phyloP scores from a whole-genome alignment of 1,284 basidiomycete genomes.

The Coniophora puteana region DNA sequence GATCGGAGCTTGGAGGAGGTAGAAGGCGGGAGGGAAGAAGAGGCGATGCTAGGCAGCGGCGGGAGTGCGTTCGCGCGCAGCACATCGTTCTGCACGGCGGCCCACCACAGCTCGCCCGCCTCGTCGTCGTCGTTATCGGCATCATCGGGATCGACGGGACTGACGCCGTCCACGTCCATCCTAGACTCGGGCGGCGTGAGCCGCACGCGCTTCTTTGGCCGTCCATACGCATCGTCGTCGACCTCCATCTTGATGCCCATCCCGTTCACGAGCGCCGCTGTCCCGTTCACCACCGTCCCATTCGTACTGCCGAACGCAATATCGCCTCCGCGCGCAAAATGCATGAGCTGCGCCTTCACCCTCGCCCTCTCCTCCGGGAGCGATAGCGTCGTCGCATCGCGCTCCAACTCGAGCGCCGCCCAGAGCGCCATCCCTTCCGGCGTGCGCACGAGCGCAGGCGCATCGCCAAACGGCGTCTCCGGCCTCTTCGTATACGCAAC shows the following conservation, averaged over 20 bases:
- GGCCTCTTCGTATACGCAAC: constrained; percentile 8
- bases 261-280: constrained; percentile 37
- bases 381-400: constrained; percentile 22
- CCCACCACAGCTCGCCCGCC: constrained; percentile 68
- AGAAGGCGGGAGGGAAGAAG: constrained; percentile 23
- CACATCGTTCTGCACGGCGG: constrained; percentile 55
- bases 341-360: no score
- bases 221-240: constrained; percentile 31
- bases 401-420: constrained; percentile 56
- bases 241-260: constrained; percentile 35
- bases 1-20: constrained; percentile 6
- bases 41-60: constrained; percentile 43
- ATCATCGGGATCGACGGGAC: neutral
- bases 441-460: constrained; percentile 75
- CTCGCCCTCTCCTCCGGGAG: constrained; percentile 11
- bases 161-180: constrained; percentile 24
- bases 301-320: constrained; percentile 18
- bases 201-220: constrained; percentile 44
- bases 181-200: constrained; percentile 26
- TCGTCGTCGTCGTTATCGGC: constrained; percentile 30
- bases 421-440: constrained; percentile 72
- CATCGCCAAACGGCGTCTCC: constrained; percentile 56
- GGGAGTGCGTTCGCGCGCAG: constrained; percentile 67
- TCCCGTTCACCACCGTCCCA: constrained; percentile 37
- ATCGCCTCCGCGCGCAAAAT: no score